Evolutionary conservation across 441 rosid species (phyloP), one percentile per base, ranked within the genome.

Genomic region (Adansonia grandidieri): DNA sequence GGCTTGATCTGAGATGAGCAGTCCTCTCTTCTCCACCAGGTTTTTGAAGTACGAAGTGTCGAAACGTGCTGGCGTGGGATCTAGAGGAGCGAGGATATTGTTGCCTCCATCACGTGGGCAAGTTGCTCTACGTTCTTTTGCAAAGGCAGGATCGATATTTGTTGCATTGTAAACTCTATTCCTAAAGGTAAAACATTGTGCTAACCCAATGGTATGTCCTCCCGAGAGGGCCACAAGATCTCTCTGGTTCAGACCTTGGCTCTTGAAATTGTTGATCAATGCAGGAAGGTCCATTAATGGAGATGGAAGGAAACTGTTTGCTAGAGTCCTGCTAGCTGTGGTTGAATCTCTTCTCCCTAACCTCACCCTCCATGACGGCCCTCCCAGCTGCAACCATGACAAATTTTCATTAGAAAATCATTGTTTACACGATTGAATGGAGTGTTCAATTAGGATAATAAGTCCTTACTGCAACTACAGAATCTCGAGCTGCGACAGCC

Each of bases 181-280:
- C 47, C 63, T 84, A 69, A 87, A 89, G 14, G 9, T 0, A 3
- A 0, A 0, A 19, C 91, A 91, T n/a, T 68, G 79, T 0, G 89
- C 71, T 5, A 81, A 85, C 2, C 94, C 91, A 14, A 89, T 37
- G 0, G 90, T 84, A 73, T 90, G 92, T 15, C 80, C 92, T 3
- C 91, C 90, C 0, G 86, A 86, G 17, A 90, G 88, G 0, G 82
- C 89, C 3, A 90, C 92, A 0, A 90, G 65, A 83, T 90, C 88
- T 56, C 32, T 53, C 24, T 58, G 17, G 73, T 87, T 5, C 2
- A 88, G 84, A 1, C 89, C 89, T 56, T 88, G 86, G 0, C 47
- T 78, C 48, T 65, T 71, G 86, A 88, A 88, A 76, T n/a, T 79
- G 10, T 42, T n/a, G 72, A 84, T 79, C 0, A 87, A 79, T 15